Evolutionary conservation across 441 rosid genomes (phyloP), one percentile per base, ranked within the genome.

Genomic region (Adansonia grandidieri): DNA sequence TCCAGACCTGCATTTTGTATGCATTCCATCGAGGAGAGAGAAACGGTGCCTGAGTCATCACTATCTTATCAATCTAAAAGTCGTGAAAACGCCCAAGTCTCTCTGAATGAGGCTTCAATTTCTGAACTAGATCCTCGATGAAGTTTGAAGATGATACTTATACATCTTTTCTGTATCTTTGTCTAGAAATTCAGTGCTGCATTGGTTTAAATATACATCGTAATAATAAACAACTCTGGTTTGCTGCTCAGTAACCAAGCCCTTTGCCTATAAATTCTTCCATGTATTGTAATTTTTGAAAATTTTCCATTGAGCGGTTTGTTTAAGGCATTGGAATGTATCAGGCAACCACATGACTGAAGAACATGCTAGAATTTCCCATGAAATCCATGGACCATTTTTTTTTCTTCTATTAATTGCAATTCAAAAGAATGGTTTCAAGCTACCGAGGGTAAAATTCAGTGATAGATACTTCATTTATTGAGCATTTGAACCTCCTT

Each of bases 21-120:
- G 37, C 13, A 44, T 8, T 60, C 77, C 11, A 40, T 2, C 5
- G 2, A 0, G 22, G 58, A 19, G 24, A 5, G 8, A 20, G 67
- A 44, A 6, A 40, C 4, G 2, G 50, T 2, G 63, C 0, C 17
- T 9, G 9, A 53, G 45, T 79, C 77, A 13, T 13, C 82, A 13
- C 73, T 61, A 17, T 79, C 83, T 8, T 78, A 82, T 45, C 63
- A 84, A 57, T 85, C 89, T 58, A 71, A 24, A 61, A 28, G 71
- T 45, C 82, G 51, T 75, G 81, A 82, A 57, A 82, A 87, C 37
- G 61, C 13, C 44, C 28, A 22, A 17, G 22, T 32, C 10, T 64
- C 78, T 0, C 44, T 67, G 8, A 67, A 73, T 28, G 76, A 74
- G 10, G 77, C 5, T n/a, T 66, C 81, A 51, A 61, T 81, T 45